Evolutionary conservation across 495 filamentous ascomycete genomes (phyloP), one percentile per base, ranked within the genome.

Genomic region (Penicillium arizonense): DNA sequence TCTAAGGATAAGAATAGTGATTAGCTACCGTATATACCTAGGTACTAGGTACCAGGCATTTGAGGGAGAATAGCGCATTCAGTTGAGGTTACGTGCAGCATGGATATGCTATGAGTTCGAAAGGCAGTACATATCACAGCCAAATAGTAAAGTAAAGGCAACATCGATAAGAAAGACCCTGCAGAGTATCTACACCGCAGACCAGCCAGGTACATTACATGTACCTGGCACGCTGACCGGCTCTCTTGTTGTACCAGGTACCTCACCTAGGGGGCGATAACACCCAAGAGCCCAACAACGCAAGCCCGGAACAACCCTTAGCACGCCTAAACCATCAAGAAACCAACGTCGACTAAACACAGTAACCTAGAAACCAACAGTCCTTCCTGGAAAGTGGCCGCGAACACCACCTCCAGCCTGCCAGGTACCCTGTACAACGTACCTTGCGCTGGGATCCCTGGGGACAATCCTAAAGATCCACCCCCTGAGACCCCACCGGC

Each of bases 391-490:
- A 30, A 5, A 7, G 28, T 30, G 28, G 9, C 8, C 2, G 18
- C 21, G 12, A 13, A 12, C 34, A 7, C 16, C 11, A 33, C 13
- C 16, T 24, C 40, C 21, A 20, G 20, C 42, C 30, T 9, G 7
- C 42, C 23, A 39, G 11, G 58, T 61, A 61, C 55, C 14, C 28
- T 47, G 47, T 61, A 61, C 58, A 43, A 23, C 26, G 41, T 47
- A 50, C 35, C 41, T 50, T 12, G 40, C 56, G 51, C 58, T 64
- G 50, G 58, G 54, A 59, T 57, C 59, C 56, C 50, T 50, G 58
- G 43, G 52, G 33, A 44, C 49, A 58, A 58, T 65, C 56, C 59
- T 65, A 46, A 56, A 54, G 62, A 58, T 64, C 62, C 62, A 65
- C 54, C 58, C 50, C 53, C 35, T 49, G 39, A 45, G 44, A 43